Conservation (phyloP, 345 rosid genomes). For the Eucalyptus sp. region DNA sequence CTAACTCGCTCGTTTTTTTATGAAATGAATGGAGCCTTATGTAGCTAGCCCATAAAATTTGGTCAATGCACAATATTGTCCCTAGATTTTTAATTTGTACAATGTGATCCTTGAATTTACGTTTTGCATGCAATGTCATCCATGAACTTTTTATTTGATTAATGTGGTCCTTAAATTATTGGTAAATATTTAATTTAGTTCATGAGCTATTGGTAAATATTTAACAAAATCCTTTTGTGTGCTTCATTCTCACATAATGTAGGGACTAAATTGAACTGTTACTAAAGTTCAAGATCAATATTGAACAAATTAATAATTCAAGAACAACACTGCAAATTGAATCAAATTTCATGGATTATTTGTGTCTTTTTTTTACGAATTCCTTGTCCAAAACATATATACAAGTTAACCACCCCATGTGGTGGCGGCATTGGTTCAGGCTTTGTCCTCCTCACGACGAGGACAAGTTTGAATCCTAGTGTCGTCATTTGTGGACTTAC, state of each 20-base stretch:
- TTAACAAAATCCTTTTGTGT: neutral
- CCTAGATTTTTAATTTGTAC: neutral
- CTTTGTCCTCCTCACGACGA: no score
- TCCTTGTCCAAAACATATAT: neutral
- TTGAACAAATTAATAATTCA: neutral
- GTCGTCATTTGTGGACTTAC: no score
- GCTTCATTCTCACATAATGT: neutral
- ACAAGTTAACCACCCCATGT: neutral
- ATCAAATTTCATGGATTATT: neutral
- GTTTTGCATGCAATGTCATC: accelerated
- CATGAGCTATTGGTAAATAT: no score
- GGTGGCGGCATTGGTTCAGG: no score
- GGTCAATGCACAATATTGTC: neutral
- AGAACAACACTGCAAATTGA: accelerated
- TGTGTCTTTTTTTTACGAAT: neutral
- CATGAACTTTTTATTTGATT: neutral
- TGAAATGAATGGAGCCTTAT: neutral
- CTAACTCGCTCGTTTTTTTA: neutral
- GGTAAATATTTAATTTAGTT: neutral
- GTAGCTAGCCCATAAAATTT: neutral
- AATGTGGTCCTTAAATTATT: accelerated
- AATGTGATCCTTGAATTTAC: neutral
- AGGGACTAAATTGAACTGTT: neutral
- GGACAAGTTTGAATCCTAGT: no score
- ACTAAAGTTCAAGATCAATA: neutral